These are phyloP conservation scores for Phytophthora sansomeana DNA, from an alignment of 352 stramenopile species.

Conservation along the genomic window DNA sequence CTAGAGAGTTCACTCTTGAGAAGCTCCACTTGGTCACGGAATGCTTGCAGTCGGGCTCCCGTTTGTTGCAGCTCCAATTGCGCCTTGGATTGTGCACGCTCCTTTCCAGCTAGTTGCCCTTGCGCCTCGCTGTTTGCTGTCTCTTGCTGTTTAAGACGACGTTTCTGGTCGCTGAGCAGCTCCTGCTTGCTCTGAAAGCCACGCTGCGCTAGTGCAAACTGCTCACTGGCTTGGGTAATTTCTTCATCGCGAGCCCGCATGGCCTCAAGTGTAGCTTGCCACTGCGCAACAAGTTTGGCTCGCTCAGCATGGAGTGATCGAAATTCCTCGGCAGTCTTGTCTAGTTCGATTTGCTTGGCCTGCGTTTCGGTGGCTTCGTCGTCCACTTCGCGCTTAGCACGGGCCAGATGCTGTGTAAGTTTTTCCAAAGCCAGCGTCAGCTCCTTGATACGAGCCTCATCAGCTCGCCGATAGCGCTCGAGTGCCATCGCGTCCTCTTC, in stretches of 20 bases:
- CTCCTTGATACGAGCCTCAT: constrained; percentile 97
- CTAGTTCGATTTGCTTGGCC: constrained; percentile 96
- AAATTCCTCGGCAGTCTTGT: constrained; percentile 96
- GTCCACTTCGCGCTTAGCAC: constrained; percentile 79
- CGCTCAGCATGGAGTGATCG: constrained; percentile 93
- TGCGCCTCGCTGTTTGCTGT: constrained; percentile 89
- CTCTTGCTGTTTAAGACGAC: constrained; percentile 85
- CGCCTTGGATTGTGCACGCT: constrained; percentile 72
- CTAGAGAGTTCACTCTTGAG: constrained; percentile 92
- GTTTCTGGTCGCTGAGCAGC: constrained; percentile 75
- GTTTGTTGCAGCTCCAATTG: constrained; percentile 75
- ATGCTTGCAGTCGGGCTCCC: constrained; percentile 73
- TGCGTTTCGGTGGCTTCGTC: constrained; percentile 93
- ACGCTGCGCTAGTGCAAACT: constrained; percentile 81
- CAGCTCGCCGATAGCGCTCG: constrained; percentile 93
- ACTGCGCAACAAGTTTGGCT: constrained; percentile 94
- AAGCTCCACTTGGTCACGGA: constrained; percentile 93
- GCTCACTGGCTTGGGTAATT: constrained; percentile 91
- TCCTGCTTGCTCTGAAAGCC: constrained; percentile 70
- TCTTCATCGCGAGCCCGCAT: constrained; percentile 94
- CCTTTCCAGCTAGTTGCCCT: constrained; percentile 69
- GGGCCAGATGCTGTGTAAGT: constrained; percentile 87
- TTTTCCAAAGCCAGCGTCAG: constrained; percentile 94
- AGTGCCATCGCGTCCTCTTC: constrained; percentile 95
- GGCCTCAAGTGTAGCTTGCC: constrained; percentile 94